Evolutionary conservation across 75 land plant species (phyloP).

Genomic region (Picea sitchensis): DNA sequence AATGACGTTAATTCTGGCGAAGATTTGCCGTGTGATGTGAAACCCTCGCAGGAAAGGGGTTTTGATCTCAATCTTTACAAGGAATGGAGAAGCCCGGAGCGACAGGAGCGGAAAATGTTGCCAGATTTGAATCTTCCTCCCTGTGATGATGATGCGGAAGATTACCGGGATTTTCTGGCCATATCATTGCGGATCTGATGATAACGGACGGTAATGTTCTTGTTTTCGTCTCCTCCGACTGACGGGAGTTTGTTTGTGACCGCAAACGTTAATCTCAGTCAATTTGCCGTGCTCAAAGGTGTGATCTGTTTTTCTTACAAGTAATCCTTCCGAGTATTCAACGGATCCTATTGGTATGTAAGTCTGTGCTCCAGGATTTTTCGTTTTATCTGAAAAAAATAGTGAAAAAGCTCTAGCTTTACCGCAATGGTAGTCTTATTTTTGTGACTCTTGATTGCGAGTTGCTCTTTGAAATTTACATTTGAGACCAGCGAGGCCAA

Average conservation of each 20-base stretch:
- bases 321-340: neutral
- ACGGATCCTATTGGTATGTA: neutral
- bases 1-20: constrained; percentile 12
- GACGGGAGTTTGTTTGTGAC: neutral
- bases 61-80: neutral
- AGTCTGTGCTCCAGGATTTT: neutral
- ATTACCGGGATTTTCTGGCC: neutral
- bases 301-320: neutral
- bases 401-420: neutral
- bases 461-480: neutral
- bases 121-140: constrained; percentile 8
- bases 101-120: neutral
- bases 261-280: neutral
- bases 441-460: neutral
- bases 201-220: neutral
- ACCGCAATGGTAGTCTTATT: neutral
- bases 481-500: neutral
- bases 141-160: neutral
- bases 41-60: neutral
- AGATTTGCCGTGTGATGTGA: neutral
- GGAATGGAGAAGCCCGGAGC: too few species aligned
- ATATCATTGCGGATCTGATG: constrained; percentile 1
- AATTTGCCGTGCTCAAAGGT: neutral
- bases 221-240: neutral
- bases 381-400: neutral